These are phyloP conservation scores for Fraxinus greggii DNA, from an alignment of 305 asterid species.

Conservation along the genomic window DNA sequence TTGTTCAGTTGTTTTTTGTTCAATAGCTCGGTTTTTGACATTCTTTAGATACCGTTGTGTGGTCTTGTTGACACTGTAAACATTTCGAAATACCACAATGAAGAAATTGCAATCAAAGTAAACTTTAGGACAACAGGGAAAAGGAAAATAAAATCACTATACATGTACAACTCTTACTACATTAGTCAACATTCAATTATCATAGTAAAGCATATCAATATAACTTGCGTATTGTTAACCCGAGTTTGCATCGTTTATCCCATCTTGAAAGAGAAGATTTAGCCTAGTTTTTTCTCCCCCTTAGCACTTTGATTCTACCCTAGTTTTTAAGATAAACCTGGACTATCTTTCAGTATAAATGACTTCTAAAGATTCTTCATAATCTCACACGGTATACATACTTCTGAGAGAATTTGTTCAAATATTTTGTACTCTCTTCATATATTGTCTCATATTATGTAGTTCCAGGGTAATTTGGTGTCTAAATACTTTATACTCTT, in stretches of 20 bases:
- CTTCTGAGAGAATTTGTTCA: not conserved
- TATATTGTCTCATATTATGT: not conserved
- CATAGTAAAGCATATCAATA: not conserved
- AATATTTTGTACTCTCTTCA: not conserved
- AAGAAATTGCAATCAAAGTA: not conserved
- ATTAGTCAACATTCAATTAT: not conserved
- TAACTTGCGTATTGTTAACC: not conserved
- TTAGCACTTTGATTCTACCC: not conserved
- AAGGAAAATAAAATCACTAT: not conserved
- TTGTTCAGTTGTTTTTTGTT: slow-evolving; percentile 15
- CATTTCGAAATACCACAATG: not conserved
- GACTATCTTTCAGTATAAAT: not conserved
- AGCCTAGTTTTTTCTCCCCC: not conserved
- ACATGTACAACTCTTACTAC: not conserved
- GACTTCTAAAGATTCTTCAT: not conserved
- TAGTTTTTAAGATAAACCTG: not conserved
- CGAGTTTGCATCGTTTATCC: not conserved
- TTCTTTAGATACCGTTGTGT: slow-evolving; percentile 41
- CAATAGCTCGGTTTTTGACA: slow-evolving; percentile 19
- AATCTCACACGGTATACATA: not conserved
- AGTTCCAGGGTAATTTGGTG: not conserved
- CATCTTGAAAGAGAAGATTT: not conserved
- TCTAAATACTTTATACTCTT: not conserved
- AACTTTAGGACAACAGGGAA: not conserved
- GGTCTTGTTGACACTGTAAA: slow-evolving; percentile 30